phyloP scores from a whole-genome alignment of 2,329 filamentous ascomycete species.

The Colletotrichum sp. region DNA sequence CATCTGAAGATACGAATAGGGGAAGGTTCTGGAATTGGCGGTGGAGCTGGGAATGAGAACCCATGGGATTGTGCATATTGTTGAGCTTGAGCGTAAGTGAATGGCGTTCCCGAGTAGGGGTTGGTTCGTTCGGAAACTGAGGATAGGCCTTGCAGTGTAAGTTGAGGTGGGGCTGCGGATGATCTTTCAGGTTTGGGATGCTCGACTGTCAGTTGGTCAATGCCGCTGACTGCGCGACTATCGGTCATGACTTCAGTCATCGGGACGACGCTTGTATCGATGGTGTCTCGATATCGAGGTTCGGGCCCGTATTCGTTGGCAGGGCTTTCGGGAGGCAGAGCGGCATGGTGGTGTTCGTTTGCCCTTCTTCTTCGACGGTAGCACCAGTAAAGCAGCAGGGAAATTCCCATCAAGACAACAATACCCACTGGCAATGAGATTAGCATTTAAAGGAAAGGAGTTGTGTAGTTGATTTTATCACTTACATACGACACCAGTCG shows the following conservation, averaged over 20 bases:
- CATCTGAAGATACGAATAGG: slow-evolving; percentile 19
- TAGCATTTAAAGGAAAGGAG: fast-evolving
- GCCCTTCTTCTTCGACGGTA: slow-evolving; percentile 1
- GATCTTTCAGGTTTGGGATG: not conserved
- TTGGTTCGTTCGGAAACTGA: not conserved
- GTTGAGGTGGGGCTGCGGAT: not conserved
- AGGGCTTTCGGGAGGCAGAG: not conserved
- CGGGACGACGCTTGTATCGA: not conserved
- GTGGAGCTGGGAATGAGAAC: not conserved
- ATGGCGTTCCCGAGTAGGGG: not conserved
- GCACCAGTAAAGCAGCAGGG: slow-evolving; percentile 9
- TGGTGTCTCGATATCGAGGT: not conserved
- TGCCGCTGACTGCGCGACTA: not conserved
- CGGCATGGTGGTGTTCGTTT: not conserved
- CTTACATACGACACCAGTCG: slow-evolving; percentile 7
- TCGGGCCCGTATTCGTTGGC: not conserved
- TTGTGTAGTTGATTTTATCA: not conserved
- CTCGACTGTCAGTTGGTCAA: not conserved
- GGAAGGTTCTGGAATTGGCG: slow-evolving; percentile 1
- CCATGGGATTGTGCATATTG: slow-evolving; percentile 17
- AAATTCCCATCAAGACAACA: slow-evolving; percentile 2
- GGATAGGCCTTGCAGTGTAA: not conserved
- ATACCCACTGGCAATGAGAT: not conserved
- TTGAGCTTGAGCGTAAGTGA: slow-evolving; percentile 16
- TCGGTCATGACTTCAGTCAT: not conserved